Base-by-base conservation (phyloP, 352 stramenopile species). In the Phytophthora boehmeriae region DNA sequence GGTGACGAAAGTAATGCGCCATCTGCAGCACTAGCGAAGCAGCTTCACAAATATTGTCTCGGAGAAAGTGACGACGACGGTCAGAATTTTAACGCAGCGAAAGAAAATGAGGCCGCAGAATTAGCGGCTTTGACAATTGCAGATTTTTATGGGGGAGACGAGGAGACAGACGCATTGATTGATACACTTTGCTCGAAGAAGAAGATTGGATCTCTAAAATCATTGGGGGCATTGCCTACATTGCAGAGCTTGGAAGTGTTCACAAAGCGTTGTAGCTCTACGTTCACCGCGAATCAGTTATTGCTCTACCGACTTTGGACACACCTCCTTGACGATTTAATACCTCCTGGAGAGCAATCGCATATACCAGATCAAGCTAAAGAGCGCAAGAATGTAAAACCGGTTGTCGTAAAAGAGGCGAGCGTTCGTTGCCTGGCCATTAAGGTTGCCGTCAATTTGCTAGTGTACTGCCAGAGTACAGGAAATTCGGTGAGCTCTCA, bases 191-290 rank as follows among this genome's bases (percentile, higher is more conserved):
- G 75, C 39, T 67, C 68, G 10, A 87, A 86, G 39, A 77, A 87
- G 36, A 64, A 72, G 0, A 58, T 92, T 5, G 54, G 41, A 0
- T 67, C 59, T 6, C 59, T 61, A 8, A 54, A 63, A 17, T n/a
- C 58, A 11, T 19, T 54, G 16, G 57, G 61, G 4, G 55, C 68
- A 3, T 25, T 79, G 9, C 71, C 80, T 22, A 71, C 61, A 6
- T 63, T 93, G 19, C 75, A 90, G 42, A 90, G 82, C 46, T 64
- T 94, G 1, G 52, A 80, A 56, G 71, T 90, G 11, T 83, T 94
- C 10, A 49, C 73, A 6, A 94, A 92, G 65, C 74, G 66, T 9
- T 89, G 76, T 43, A 66, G 62, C 11, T 28, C 66, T 13, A 17
- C 66, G 4, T 67, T 85, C 22, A 54, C 51, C 8, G 20, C 50